A percentile compares a stretch with the other conserved stretches of the same genome.
These are phyloP conservation scores for Elsinoe fawcettii DNA, from an alignment of 2,329 filamentous ascomycete species.

Conservation along the genomic window DNA sequence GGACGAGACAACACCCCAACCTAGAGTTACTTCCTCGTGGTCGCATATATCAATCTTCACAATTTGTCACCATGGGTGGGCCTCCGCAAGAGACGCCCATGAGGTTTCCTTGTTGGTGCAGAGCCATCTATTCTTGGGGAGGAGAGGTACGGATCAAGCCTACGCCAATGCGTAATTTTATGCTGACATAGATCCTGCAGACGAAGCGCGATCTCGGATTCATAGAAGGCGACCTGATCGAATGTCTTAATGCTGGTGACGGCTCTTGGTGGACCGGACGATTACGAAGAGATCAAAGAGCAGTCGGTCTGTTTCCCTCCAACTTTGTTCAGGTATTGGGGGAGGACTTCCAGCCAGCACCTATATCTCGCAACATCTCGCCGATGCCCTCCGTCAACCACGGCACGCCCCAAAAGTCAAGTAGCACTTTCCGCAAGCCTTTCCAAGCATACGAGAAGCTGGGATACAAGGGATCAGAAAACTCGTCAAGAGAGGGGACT, in stretches of 20 bases:
- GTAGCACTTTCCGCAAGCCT: constrained; percentile 54
- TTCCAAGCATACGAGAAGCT: constrained; percentile 53
- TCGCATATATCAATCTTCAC: not conserved
- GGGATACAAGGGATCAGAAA: constrained; percentile 20
- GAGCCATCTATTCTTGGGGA: constrained; percentile 35
- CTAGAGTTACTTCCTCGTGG: not conserved
- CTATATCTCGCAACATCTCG: constrained; percentile 50
- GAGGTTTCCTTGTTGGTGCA: constrained; percentile 35
- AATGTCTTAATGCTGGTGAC: constrained; percentile 95
- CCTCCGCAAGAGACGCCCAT: constrained; percentile 23
- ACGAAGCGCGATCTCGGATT: constrained; percentile 93
- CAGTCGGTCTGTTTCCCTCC: constrained; percentile 88
- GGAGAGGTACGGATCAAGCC: constrained; percentile 25
- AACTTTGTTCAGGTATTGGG: constrained; percentile 93
- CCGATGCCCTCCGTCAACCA: constrained; percentile 44
- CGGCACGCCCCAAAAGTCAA: constrained; percentile 40
- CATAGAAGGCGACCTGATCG: constrained; percentile 94
- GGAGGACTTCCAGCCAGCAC: constrained; percentile 68
- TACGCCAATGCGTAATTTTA: not conserved
- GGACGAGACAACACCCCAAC: not conserved
- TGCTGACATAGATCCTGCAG: constrained; percentile 31
- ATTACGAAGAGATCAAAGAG: constrained; percentile 78
- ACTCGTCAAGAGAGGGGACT: constrained; percentile 20
- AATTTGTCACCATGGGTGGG: constrained; percentile 17
- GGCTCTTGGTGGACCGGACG: constrained; percentile 98